Base-by-base conservation (phyloP, 2,329 filamentous ascomycete species). In the Shiraia sp. region DNA sequence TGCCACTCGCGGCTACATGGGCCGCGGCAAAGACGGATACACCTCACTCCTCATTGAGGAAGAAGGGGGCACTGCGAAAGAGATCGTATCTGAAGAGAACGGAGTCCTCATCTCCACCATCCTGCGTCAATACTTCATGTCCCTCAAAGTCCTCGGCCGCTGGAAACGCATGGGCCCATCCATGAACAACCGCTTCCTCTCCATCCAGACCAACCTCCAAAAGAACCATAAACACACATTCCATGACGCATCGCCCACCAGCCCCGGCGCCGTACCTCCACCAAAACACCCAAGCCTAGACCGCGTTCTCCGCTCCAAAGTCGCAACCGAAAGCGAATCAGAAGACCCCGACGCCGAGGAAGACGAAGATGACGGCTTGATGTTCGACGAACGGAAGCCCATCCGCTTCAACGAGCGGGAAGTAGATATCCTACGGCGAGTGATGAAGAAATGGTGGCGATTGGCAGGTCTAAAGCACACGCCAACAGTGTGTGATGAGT, bases 51-150 rank as follows among this genome's bases (percentile, higher is more conserved):
- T 92, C n/a, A 81, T 89, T 23, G 72, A 86, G 53, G 81, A 84
- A 3, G 86, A 89, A 66, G 90, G 90, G 17, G 90, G 90, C 12
- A 72, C 79, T 3, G 87, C 85, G 1, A 83, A 90, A 54, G 88
- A 91, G 62, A 72, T 96, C 12, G 85, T 96, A 4, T 84, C 83
- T 22, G 90, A 95, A 60, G 90, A 96, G 64, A 91, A 88, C 54
- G 91, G 90, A 3, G 84, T 95, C 12, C 77, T 96, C 41, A 88
- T 96, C 57, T 90, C 87, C 34, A 88, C 87, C 61, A 85, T 96
- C 66, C 77, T 96, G 14, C 82, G 90, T 10, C 90, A 96, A 65
- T 96, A 95, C 69, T 96, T 96, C 70, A 86, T 95, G 79, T 87
- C 85, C 6, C 76, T 95, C 30, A 88, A 88, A 41, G 86, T 91